These are phyloP conservation scores for Magnolia kwangsiensis DNA, from an alignment of 164 flowering plant genomes.

Conservation along the genomic window DNA sequence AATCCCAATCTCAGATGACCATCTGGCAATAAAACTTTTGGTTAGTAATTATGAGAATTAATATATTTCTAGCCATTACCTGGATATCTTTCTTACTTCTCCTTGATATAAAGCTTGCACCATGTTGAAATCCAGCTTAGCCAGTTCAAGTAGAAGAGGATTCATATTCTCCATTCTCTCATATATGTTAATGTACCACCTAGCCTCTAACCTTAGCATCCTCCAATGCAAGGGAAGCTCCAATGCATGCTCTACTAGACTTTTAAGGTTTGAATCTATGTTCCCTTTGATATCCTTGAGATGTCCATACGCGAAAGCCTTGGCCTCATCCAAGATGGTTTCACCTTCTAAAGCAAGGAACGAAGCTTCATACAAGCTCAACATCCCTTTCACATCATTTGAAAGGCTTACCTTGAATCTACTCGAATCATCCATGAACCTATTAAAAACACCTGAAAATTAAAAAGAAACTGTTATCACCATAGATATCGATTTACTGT, in stretches of 20 bases:
- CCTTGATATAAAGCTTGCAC: constrained; percentile 38
- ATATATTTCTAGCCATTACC: constrained; percentile 14
- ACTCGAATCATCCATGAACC: no score
- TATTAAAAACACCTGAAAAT: no score
- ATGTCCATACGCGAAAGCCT: constrained; percentile 11
- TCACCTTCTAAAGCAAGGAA: constrained; percentile 30
- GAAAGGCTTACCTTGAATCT: no score
- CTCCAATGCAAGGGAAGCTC: constrained; percentile 36
- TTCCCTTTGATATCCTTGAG: constrained; percentile 12
- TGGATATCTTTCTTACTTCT: constrained; percentile 24
- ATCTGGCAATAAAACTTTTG: no score
- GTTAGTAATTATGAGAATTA: no score
- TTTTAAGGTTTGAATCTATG: constrained; percentile 8
- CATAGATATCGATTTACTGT: no score
- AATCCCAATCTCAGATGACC: no score
- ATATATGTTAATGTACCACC: constrained; percentile 24
- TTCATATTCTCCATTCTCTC: constrained; percentile 10
- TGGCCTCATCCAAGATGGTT: constrained; percentile 23
- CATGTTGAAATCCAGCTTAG: constrained; percentile 40
- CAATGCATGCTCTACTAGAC: constrained; percentile 24
- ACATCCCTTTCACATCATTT: no score
- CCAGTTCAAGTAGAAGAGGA: constrained; percentile 25
- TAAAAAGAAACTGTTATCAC: no score
- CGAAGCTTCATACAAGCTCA: constrained; percentile 28
- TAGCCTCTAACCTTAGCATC: constrained; percentile 30